Conservation (phyloP, 73 alveolate species). For the Tetrahymena elliotti region DNA sequence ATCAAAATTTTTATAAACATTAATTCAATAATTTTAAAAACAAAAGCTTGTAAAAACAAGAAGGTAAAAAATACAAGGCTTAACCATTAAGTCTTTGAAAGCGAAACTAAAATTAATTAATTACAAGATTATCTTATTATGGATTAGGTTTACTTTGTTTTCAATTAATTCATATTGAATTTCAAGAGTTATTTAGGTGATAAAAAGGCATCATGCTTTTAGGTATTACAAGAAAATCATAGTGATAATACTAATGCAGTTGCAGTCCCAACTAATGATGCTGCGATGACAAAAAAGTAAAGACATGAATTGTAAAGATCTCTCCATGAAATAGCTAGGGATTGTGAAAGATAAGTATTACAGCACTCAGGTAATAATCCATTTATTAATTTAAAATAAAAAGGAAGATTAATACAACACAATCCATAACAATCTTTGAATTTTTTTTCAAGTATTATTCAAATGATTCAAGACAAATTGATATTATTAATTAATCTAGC, state of each 20-base stretch:
- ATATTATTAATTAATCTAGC: too few relatives aligned
- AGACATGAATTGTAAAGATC: not conserved
- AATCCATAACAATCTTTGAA: too few relatives aligned
- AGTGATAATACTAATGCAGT: not conserved
- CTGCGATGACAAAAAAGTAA: not conserved
- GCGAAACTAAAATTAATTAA: not conserved
- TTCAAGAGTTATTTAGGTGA: not conserved
- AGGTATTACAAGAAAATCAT: not conserved
- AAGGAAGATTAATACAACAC: not conserved
- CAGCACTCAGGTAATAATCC: not conserved
- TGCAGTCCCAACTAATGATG: not conserved
- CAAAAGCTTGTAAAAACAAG: not conserved
- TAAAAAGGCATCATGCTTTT: not conserved
- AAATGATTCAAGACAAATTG: not conserved
- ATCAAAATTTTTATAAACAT: not conserved
- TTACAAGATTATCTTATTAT: not conserved
- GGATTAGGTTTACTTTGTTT: not conserved
- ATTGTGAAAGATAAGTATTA: not conserved
- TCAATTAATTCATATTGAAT: not conserved
- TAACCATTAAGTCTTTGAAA: not conserved
- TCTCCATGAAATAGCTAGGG: not conserved
- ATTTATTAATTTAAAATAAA: too few relatives aligned
- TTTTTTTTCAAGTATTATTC: too few relatives aligned
- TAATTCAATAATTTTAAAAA: too few relatives aligned
- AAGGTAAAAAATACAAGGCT: not conserved